Evolutionary conservation across 495 filamentous ascomycete species (phyloP), one percentile per base, ranked within the genome.

Genomic region (Aspergillus carlsbadensis): DNA sequence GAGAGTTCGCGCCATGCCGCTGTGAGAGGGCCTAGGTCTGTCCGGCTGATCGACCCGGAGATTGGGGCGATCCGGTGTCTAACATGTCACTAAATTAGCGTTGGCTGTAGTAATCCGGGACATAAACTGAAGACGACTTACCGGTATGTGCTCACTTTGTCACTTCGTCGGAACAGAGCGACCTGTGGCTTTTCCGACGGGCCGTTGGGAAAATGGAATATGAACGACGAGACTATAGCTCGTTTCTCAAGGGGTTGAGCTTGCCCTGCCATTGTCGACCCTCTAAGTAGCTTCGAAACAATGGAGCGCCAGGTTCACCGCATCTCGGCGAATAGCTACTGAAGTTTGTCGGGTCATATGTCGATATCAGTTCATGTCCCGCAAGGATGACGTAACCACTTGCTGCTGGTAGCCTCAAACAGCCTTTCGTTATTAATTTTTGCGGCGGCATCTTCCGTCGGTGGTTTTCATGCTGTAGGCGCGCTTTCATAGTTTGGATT

Each of bases 1-100:
- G 60, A 51, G 13, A 89, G 68, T 62, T 87, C 85, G 18, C 86
- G 80, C 74, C 80, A 81, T 42, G 86, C 86, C 0, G 84, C 76
- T 2, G 68, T 63, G 17, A 83, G 56, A 0, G 84, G 79, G 8
- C 65, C 70, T 1, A 67, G 53, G 58, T 88, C 86, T 2, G 61
- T 50, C 11, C 63, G 11, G 3, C 84, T 78, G 56, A 89, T 81
- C 42, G 68, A 76, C 34, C 86, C 86, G 3, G 82, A 81, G n/a
- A 86, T 83, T 0, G 83, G 78, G 4, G 80, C 84, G 22, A 81
- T 69, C 55, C 75, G 77, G 57, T 84, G 71, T 22, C 81, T 81
- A 47, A 13, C 13, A 21, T 5, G 15, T 15, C 6, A 14, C 1
- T 7, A 18, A 13, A 7, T 17, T 43, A 4, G 15, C 10, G n/a